phyloP scores from a whole-genome alignment of 2,329 filamentous ascomycete species.

The Hymenoscyphus infarciens region DNA sequence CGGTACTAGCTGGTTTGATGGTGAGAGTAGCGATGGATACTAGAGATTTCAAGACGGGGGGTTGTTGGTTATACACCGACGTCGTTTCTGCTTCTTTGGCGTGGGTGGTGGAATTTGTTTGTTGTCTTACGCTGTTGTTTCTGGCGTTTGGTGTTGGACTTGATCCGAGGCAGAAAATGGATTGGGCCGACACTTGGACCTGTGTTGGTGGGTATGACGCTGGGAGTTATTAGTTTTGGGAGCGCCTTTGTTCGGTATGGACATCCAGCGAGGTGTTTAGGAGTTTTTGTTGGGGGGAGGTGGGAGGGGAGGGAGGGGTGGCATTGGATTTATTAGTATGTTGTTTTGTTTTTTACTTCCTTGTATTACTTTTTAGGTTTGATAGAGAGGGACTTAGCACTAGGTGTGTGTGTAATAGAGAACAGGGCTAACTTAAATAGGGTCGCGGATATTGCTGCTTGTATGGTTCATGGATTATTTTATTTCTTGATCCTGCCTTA shows the following conservation, averaged over 20 bases:
- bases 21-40: constrained; percentile 35
- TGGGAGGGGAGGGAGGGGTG: constrained; percentile 20
- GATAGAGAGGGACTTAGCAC: neutral
- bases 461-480: constrained; percentile 17
- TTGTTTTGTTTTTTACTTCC: neutral
- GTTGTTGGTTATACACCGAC: constrained; percentile 31
- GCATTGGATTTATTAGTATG: constrained; percentile 21
- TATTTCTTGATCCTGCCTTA: constrained; percentile 14
- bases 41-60: constrained; percentile 31
- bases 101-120: constrained; percentile 44
- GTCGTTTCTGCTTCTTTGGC: constrained; percentile 36
- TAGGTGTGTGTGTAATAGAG: no score
- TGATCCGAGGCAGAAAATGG: constrained; percentile 48
- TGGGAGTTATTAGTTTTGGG: constrained; percentile 38
- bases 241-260: constrained; percentile 37
- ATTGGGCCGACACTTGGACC: constrained; percentile 45
- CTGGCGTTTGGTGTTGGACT: constrained; percentile 51
- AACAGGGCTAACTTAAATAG: neutral
- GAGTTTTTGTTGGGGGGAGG: constrained; percentile 37
- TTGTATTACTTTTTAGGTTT: neutral
- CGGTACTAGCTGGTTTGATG: constrained; percentile 37
- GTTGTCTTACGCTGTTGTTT: constrained; percentile 43
- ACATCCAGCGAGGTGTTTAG: constrained; percentile 41
- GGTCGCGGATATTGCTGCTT: constrained; percentile 17
- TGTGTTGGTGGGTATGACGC: constrained; percentile 44